These are phyloP conservation scores for Geotrichum cucujoidarum DNA, from an alignment of 1,139 yeast species.

Conservation along the genomic window DNA sequence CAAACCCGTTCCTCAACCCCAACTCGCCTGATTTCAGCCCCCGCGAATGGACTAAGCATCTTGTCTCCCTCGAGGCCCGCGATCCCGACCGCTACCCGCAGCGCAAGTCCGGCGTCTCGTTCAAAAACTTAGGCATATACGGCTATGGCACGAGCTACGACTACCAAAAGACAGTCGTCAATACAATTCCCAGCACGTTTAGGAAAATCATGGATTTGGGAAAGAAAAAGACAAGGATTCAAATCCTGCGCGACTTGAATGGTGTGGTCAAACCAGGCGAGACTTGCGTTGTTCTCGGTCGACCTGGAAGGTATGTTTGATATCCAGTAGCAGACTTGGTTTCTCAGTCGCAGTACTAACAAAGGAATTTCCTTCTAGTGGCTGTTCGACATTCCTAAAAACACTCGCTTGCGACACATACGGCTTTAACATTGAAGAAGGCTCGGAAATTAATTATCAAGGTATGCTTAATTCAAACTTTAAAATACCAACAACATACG, in stretches of 20 bases:
- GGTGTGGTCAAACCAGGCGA: slow-evolving; percentile 67
- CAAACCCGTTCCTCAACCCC: slow-evolving; percentile 43
- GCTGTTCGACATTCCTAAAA: slow-evolving; percentile 73
- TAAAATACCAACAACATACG: slow-evolving; percentile 44
- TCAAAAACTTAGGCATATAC: slow-evolving; percentile 57
- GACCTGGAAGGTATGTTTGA: slow-evolving; percentile 56
- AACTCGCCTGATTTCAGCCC: slow-evolving; percentile 52
- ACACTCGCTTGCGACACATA: slow-evolving; percentile 65
- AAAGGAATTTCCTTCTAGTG: slow-evolving; percentile 30
- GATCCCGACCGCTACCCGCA: slow-evolving; percentile 60
- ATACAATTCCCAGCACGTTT: slow-evolving; percentile 32
- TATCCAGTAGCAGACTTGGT: not conserved
- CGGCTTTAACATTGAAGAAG: slow-evolving; percentile 58
- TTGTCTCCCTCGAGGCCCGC: slow-evolving; percentile 50
- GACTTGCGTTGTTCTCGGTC: slow-evolving; percentile 67
- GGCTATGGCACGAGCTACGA: slow-evolving; percentile 72
- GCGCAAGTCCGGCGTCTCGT: slow-evolving; percentile 59
- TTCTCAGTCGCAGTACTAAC: too few relatives aligned
- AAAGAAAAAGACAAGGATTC: slow-evolving; percentile 38
- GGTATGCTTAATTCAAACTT: slow-evolving; percentile 44
- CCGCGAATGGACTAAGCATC: slow-evolving; percentile 66
- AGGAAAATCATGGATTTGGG: not conserved
- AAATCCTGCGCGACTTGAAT: slow-evolving; percentile 63
- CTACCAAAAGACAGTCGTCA: slow-evolving; percentile 63
- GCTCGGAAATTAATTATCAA: slow-evolving; percentile 40